phyloP scores from a whole-genome alignment of 352 stramenopile genomes.

The Phytophthora cryptogea region DNA sequence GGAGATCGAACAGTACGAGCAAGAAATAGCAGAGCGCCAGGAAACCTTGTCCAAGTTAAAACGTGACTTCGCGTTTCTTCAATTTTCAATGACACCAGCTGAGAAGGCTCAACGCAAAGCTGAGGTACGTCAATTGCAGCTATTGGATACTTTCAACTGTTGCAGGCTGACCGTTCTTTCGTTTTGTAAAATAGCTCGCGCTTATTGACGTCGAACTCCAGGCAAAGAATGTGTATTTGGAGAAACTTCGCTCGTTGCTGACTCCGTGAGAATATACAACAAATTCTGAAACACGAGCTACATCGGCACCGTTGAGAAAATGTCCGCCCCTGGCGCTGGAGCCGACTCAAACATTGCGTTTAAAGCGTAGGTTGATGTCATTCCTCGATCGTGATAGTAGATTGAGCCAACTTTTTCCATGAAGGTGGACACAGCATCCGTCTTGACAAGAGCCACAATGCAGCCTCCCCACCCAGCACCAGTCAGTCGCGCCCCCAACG shows the following conservation, averaged over 20 bases:
- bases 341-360: constrained; percentile 43
- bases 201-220: constrained; percentile 73
- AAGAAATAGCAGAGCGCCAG: constrained; percentile 55
- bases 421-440: constrained; percentile 39
- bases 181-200: constrained; percentile 42
- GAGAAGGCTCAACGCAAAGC: constrained; percentile 56
- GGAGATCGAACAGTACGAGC: constrained; percentile 62
- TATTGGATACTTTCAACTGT: not conserved
- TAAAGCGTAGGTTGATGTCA: constrained; percentile 11
- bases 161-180: not conserved
- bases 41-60: constrained; percentile 37
- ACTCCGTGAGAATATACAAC: constrained; percentile 12
- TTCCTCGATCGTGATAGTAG: constrained; percentile 40
- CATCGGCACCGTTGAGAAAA: constrained; percentile 22
- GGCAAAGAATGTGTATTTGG: constrained; percentile 69
- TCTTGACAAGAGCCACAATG: constrained; percentile 59
- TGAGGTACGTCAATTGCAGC: constrained; percentile 42
- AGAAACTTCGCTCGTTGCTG: constrained; percentile 53
- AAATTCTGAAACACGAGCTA: constrained; percentile 1
- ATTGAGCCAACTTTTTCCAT: constrained; percentile 36
- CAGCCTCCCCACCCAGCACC: constrained; percentile 88
- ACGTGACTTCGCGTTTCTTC: constrained; percentile 51
- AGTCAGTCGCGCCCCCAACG: constrained; percentile 72
- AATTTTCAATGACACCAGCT: constrained; percentile 50
- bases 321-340: constrained; percentile 33